These are phyloP conservation scores for Begonia peltatifolia DNA, from an alignment of 306 rosid genomes.

Conservation along the genomic window DNA sequence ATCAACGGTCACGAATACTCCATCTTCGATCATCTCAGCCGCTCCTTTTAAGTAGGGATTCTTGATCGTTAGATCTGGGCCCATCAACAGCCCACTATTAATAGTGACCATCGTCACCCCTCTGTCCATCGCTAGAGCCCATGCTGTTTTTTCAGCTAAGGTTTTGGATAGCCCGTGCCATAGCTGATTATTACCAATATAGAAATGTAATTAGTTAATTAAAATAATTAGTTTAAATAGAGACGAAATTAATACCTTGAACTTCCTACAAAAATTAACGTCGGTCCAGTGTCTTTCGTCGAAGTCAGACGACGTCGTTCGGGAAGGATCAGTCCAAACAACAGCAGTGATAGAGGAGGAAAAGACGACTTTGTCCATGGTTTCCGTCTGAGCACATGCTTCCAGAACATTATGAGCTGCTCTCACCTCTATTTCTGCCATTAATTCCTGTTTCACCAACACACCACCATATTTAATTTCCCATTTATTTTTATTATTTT, in stretches of 20 bases:
- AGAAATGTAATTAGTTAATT: too few species aligned
- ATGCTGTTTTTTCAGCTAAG: constrained; percentile 20
- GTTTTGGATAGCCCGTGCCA: constrained; percentile 28
- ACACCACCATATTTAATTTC: neutral
- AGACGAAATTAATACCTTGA: constrained; percentile 9
- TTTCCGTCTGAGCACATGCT: constrained; percentile 26
- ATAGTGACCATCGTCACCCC: constrained; percentile 26
- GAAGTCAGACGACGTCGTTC: constrained; percentile 7
- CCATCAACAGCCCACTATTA: constrained; percentile 20
- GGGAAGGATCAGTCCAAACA: constrained; percentile 16
- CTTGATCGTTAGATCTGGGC: constrained; percentile 12
- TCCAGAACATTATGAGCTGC: constrained; percentile 34
- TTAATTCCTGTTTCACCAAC: constrained; percentile 18
- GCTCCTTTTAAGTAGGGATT: constrained; percentile 23
- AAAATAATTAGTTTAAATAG: neutral
- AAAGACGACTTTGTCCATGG: constrained; percentile 18
- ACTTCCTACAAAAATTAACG: constrained; percentile 19
- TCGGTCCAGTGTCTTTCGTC: constrained; percentile 26
- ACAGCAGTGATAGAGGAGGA: constrained; percentile 25
- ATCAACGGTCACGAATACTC: constrained; percentile 22
- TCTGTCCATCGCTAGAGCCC: constrained; percentile 26
- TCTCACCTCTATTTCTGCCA: constrained; percentile 24
- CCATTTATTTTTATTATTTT: neutral
- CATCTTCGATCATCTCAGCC: constrained; percentile 28
- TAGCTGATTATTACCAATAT: constrained; percentile 10